Evolutionary conservation across 208 protist genomes (phyloP).

Genomic region (Trypanosoma lewisi): DNA sequence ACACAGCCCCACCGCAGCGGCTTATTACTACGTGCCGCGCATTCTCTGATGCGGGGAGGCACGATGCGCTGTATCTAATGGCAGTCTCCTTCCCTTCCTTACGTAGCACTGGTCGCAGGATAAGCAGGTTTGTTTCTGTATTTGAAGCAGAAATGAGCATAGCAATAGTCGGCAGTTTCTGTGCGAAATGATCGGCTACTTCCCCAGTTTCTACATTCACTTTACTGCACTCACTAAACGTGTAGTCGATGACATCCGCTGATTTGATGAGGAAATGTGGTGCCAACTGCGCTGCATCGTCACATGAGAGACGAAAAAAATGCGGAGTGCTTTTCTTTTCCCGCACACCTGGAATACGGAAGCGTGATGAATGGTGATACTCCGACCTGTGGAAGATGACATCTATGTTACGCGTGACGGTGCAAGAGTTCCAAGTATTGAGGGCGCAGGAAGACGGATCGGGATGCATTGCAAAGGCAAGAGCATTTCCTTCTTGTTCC

Average conservation of each 20-base stretch:
- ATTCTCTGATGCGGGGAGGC: slow-evolving; percentile 9
- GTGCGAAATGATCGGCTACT: neutral
- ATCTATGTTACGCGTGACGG: slow-evolving; percentile 15
- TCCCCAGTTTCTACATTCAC: neutral
- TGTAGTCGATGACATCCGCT: slow-evolving; percentile 3
- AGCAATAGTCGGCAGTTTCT: slow-evolving; percentile 19
- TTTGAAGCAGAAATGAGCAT: slow-evolving; percentile 7
- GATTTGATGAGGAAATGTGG: neutral
- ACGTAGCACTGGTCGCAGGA: slow-evolving; percentile 13
- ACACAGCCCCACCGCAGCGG: slow-evolving; percentile 2
- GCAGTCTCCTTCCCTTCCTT: slow-evolving; percentile 1
- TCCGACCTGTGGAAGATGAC: slow-evolving; percentile 18
- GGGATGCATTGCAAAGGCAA: slow-evolving; percentile 21
- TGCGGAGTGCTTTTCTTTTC: slow-evolving; percentile 23
- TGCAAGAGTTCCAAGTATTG: slow-evolving; percentile 17
- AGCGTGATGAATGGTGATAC: neutral
- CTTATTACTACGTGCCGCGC: slow-evolving; percentile 20
- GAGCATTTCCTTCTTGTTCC: neutral
- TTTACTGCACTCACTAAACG: slow-evolving; percentile 15
- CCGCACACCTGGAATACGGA: slow-evolving; percentile 12
- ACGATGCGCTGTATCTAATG: slow-evolving; percentile 9
- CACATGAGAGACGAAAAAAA: slow-evolving; percentile 26
- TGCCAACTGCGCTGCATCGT: neutral
- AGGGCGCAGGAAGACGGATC: neutral
- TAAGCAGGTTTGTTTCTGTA: slow-evolving; percentile 15